Evolutionary conservation across 805 yeast species (phyloP).

Genomic region (Yueomyces sinensis): DNA sequence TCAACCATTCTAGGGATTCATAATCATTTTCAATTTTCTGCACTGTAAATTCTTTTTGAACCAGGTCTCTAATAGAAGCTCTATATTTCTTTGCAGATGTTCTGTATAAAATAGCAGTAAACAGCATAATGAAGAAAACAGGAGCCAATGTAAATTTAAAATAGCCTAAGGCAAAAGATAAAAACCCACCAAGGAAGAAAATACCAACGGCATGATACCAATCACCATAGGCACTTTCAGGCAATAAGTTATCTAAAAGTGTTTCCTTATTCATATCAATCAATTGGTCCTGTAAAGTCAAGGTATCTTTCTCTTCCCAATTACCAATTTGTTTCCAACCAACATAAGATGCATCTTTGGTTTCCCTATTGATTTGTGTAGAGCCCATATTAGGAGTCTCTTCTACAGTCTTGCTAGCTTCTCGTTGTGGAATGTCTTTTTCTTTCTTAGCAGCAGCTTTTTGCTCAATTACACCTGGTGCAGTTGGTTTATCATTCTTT

Average conservation of each 20-base stretch:
- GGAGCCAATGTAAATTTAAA: slow-evolving; percentile 69
- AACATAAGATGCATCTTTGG: slow-evolving; percentile 44
- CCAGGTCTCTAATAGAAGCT: slow-evolving; percentile 56
- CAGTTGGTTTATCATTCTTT: neutral
- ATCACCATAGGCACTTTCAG: slow-evolving; percentile 74
- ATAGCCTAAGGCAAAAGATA: slow-evolving; percentile 73
- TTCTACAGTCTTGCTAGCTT: slow-evolving; percentile 12
- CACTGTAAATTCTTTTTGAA: slow-evolving; percentile 76
- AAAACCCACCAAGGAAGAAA: slow-evolving; percentile 48
- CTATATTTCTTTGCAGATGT: slow-evolving; percentile 74
- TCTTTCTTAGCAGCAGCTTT: neutral
- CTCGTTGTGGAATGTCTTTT: neutral
- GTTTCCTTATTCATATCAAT: slow-evolving; percentile 65
- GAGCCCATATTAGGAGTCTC: slow-evolving; percentile 10
- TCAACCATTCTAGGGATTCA: slow-evolving; percentile 94
- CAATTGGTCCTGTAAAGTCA: slow-evolving; percentile 55
- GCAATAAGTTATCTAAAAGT: slow-evolving; percentile 59
- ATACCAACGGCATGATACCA: slow-evolving; percentile 90
- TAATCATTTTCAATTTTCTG: slow-evolving; percentile 74
- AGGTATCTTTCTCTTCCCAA: slow-evolving; percentile 57
- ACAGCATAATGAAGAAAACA: slow-evolving; percentile 55
- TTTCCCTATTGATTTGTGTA: slow-evolving; percentile 7
- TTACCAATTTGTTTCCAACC: slow-evolving; percentile 96
- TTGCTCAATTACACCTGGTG: too few relatives aligned
- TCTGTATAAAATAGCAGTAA: slow-evolving; percentile 61